These are phyloP conservation scores for Colletotrichum orbiculare DNA, from an alignment of 2,329 filamentous ascomycete genomes.

Conservation along the genomic window DNA sequence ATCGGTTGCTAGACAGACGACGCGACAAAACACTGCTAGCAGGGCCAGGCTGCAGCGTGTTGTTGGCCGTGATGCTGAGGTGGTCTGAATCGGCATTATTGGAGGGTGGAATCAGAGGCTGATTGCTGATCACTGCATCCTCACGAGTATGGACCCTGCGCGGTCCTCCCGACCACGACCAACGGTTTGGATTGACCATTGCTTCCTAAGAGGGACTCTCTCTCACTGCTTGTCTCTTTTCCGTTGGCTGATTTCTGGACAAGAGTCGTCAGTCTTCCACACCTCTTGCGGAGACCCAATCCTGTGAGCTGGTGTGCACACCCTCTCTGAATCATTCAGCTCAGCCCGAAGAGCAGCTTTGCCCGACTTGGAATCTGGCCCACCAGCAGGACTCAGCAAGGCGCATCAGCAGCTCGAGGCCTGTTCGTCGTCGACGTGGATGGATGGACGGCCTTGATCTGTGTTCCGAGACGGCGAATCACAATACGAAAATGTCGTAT, in stretches of 20 bases:
- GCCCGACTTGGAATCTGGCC: not conserved
- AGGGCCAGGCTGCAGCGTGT: slow-evolving; percentile 18
- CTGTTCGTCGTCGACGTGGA: not conserved
- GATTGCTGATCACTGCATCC: slow-evolving; percentile 12
- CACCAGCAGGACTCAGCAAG: not conserved
- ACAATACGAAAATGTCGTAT: not conserved
- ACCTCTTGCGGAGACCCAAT: slow-evolving; percentile 15
- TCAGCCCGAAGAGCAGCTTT: slow-evolving; percentile 13
- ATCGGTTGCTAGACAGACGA: slow-evolving; percentile 25
- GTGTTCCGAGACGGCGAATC: slow-evolving; percentile 24
- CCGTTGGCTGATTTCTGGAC: too few species aligned
- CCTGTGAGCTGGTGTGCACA: slow-evolving; percentile 5
- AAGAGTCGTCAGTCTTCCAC: not conserved
- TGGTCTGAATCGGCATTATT: slow-evolving; percentile 6
- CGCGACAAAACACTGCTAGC: slow-evolving; percentile 26
- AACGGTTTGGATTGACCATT: slow-evolving; percentile 30
- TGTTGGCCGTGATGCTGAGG: slow-evolving; percentile 6
- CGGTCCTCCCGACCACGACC: slow-evolving; percentile 33
- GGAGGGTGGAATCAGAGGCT: slow-evolving; percentile 7
- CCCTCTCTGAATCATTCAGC: slow-evolving; percentile 13
- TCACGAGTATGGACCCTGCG: slow-evolving; percentile 6
- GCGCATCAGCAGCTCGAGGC: slow-evolving; percentile 5
- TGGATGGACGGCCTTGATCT: not conserved
- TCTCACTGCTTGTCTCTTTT: not conserved
- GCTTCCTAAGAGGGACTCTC: slow-evolving; percentile 12